Evolutionary conservation across 2,329 filamentous ascomycete genomes (phyloP), one percentile per base, ranked within the genome.

Genomic region (Cercospora zeina): DNA sequence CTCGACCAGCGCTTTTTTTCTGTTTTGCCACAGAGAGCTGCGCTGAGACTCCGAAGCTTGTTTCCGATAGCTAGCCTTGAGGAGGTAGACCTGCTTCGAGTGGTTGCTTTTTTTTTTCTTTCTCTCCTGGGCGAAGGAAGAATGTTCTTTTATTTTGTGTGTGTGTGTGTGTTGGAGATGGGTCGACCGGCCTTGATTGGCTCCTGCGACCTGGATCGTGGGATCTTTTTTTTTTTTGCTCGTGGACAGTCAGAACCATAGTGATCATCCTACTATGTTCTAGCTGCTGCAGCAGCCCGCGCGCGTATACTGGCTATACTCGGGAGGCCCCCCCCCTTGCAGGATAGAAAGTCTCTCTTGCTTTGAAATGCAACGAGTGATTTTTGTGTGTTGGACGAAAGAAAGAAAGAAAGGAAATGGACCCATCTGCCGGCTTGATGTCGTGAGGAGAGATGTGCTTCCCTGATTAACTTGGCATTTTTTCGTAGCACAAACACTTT

Each of bases 1-100:
- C 66, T 57, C 64, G 55, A 61, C 58, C 62, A 61, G 53, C 36
- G 36, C n/a, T n/a, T n/a, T n/a, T n/a, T n/a, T n/a, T n/a, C n/a
- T n/a, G n/a, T 37, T 66, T 47, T 68, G 60, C 58, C 53, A 30
- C 39, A 39, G 49, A 39, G 49, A 58, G 34, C 60, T 39, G 33
- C 49, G 45, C 37, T 56, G 57, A 62, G 61, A 59, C 65, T 63
- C 63, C 65, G 65, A 68, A 62, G 68, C 67, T 68, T 67, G 70
- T 71, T 73, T 73, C 71, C 70, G 54, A 70, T 63, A 69, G 70
- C 71, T 59, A 71, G 70, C 63, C 70, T 71, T 67, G 69, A 72
- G 70, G 70, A 73, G 70, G 71, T 72, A 73, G 71, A 72, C 71
- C 65, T 67, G 70, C 68, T 70, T 70, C 67, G 69, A 69, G 71